phyloP scores from a whole-genome alignment of 495 filamentous ascomycete species.

The Pyronema omphalodes region DNA sequence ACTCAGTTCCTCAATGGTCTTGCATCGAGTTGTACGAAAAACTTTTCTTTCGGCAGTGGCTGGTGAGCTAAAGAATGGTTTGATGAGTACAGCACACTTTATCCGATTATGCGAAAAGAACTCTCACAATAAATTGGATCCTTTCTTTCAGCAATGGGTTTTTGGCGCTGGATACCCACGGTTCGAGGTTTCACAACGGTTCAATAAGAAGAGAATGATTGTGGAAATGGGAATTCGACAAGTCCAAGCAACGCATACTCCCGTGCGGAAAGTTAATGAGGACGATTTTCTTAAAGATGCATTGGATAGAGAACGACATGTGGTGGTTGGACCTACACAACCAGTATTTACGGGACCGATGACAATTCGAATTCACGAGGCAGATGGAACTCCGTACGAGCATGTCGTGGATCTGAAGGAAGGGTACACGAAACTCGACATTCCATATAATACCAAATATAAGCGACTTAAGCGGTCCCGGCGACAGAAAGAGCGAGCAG shows the following conservation, averaged over 20 bases:
- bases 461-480: slow-evolving; percentile 88
- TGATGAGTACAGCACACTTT: slow-evolving; percentile 56
- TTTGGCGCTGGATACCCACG: slow-evolving; percentile 69
- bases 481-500: slow-evolving; percentile 62
- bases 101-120: slow-evolving; percentile 68
- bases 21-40: slow-evolving; percentile 65
- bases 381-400: slow-evolving; percentile 95
- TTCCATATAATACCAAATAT: slow-evolving; percentile 98
- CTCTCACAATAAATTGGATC: slow-evolving; percentile 63
- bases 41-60: slow-evolving; percentile 67
- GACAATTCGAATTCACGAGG: slow-evolving; percentile 95
- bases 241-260: slow-evolving; percentile 41
- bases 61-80: slow-evolving; percentile 51
- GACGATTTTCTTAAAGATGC: slow-evolving; percentile 64
- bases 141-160: slow-evolving; percentile 89
- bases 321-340: slow-evolving; percentile 51
- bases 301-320: slow-evolving; percentile 51
- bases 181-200: slow-evolving; percentile 66
- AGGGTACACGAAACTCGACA: slow-evolving; percentile 61
- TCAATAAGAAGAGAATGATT: slow-evolving; percentile 95
- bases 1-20: slow-evolving; percentile 59
- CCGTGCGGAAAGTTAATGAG: slow-evolving; percentile 11
- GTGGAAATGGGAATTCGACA: slow-evolving; percentile 86
- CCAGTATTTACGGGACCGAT: slow-evolving; percentile 83
- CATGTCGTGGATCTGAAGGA: slow-evolving; percentile 94